phyloP scores from a whole-genome alignment of 257 asterid species.

The Solanum okadae region DNA sequence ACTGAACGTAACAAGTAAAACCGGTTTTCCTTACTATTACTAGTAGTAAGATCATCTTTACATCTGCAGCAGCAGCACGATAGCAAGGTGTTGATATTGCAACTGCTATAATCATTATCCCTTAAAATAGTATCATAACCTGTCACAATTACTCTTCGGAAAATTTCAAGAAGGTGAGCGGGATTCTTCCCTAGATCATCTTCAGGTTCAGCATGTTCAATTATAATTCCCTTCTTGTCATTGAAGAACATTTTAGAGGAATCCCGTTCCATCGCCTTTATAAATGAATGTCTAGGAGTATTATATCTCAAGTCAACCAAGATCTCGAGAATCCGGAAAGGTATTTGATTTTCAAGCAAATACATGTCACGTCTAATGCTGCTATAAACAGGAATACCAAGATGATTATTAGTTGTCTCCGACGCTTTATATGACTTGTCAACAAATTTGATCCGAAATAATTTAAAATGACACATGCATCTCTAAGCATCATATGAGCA shows the following conservation, averaged over 20 bases:
- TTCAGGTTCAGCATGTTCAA: no score
- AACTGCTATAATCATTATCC: neutral
- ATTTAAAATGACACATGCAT: neutral
- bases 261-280: accelerated
- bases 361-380: neutral
- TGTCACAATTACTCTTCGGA: neutral
- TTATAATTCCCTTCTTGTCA: no score
- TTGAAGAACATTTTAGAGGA: neutral
- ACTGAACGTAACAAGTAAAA: neutral
- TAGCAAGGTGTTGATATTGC: neutral
- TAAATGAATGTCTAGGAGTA: neutral
- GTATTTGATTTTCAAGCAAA: slow-evolving; percentile 29
- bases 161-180: neutral
- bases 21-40: no score
- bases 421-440: accelerated
- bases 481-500: slow-evolving; percentile 1
- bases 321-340: neutral
- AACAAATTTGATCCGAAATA: neutral
- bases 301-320: neutral
- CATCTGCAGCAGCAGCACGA: no score
- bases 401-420: neutral
- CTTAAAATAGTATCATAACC: neutral
- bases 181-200: neutral
- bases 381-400: neutral
- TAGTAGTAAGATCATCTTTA: no score